Conservation (phyloP, 1,284 basidiomycete species). For the Agaricales sp. region DNA sequence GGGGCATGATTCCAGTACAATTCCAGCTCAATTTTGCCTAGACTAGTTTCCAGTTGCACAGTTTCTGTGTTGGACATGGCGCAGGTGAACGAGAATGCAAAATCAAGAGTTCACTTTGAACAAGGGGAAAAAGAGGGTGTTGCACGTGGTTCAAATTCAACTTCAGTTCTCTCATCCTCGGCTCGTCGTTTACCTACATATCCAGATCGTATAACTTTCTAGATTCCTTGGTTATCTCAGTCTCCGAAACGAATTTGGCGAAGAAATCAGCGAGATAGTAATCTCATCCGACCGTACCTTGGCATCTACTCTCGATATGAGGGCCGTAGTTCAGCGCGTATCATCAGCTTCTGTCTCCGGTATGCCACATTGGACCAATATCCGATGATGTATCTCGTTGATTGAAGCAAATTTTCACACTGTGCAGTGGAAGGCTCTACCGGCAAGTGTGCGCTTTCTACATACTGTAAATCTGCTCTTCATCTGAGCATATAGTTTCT, state of each 20-base stretch:
- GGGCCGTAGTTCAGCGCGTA: slow-evolving; percentile 72
- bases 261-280: no score
- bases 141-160: no score
- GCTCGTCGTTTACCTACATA: no score
- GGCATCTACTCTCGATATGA: no score
- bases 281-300: no score
- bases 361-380: slow-evolving; percentile 16
- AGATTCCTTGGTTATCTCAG: no score
- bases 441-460: background rate
- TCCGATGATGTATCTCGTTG: slow-evolving; percentile 11
- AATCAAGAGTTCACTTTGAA: no score
- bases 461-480: slow-evolving; percentile 8
- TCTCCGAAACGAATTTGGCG: no score
- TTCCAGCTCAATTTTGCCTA: slow-evolving; percentile 85
- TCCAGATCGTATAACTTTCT: no score
- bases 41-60: slow-evolving; percentile 75
- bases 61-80: slow-evolving; percentile 29
- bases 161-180: no score
- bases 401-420: background rate
- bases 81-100: background rate
- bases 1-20: slow-evolving; percentile 89
- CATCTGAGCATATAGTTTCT: slow-evolving; percentile 45
- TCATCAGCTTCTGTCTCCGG: slow-evolving; percentile 66
- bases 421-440: background rate
- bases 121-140: no score